A percentile compares a stretch with the other conserved stretches of the same genome.
These are phyloP conservation scores for Nakaseomyces delphensis DNA, from an alignment of 1,139 yeast genomes.

Conservation along the genomic window DNA sequence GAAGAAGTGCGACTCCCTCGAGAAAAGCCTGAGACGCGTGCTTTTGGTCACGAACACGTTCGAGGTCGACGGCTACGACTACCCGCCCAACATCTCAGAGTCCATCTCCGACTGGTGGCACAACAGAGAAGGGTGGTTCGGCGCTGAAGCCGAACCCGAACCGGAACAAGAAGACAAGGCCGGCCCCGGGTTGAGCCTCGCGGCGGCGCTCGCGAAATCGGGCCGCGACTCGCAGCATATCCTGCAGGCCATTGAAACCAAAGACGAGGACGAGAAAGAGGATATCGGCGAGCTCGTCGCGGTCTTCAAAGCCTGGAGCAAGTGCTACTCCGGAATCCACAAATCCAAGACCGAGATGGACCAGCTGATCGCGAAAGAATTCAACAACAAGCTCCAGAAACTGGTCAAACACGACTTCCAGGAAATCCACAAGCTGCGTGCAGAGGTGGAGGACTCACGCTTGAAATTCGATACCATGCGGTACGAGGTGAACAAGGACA, in stretches of 20 bases:
- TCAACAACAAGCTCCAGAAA: slow-evolving; percentile 46
- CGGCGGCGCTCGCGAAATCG: slow-evolving; percentile 43
- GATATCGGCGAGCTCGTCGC: slow-evolving; percentile 22
- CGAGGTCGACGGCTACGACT: slow-evolving; percentile 60
- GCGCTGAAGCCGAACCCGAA: slow-evolving; percentile 7
- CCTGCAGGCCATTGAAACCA: slow-evolving; percentile 14
- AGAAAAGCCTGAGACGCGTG: slow-evolving; percentile 51
- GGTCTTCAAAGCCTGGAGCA: slow-evolving; percentile 36
- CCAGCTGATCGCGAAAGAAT: slow-evolving; percentile 44
- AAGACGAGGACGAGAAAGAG: slow-evolving; percentile 29
- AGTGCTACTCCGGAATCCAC: slow-evolving; percentile 47
- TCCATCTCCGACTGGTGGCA: slow-evolving; percentile 52
- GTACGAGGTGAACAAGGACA: slow-evolving; percentile 39
- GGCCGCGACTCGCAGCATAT: slow-evolving; percentile 35
- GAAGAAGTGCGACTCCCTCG: slow-evolving; percentile 53
- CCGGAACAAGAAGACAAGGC: slow-evolving; percentile 7
- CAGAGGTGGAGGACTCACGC: slow-evolving; percentile 60
- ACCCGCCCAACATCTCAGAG: slow-evolving; percentile 62
- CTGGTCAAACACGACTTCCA: slow-evolving; percentile 51
- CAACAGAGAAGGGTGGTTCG: slow-evolving; percentile 15
- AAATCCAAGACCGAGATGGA: slow-evolving; percentile 46
- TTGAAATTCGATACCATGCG: slow-evolving; percentile 62
- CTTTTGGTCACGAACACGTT: slow-evolving; percentile 49
- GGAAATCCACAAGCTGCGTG: slow-evolving; percentile 52
- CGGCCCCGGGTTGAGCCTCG: slow-evolving; percentile 25